Percentiles rank a stretch among this genome's conserved stretches.
These are phyloP conservation scores for Paecilomyces sp. DNA, from an alignment of 2,329 filamentous ascomycete genomes.

Conservation along the genomic window DNA sequence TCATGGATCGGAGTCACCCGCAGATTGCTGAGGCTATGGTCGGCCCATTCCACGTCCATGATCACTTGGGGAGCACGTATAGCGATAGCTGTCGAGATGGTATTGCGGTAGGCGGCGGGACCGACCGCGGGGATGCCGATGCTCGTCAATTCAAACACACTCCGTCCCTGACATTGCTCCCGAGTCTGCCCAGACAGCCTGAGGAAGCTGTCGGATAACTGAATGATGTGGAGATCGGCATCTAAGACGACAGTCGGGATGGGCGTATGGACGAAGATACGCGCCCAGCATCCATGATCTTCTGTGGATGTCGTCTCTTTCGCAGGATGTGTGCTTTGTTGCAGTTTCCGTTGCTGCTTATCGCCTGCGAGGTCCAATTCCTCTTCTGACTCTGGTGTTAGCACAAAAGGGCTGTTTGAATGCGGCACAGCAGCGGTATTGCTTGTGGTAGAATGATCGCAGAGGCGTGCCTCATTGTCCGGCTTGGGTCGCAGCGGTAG, in stretches of 20 bases:
- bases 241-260: slow-evolving; percentile 34
- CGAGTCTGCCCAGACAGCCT: slow-evolving; percentile 23
- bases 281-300: neutral
- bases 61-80: slow-evolving; percentile 28
- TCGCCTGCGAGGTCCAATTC: neutral
- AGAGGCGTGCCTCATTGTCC: neutral
- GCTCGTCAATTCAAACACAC: slow-evolving; percentile 34
- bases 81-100: slow-evolving; percentile 29
- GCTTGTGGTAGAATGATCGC: neutral
- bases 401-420: neutral
- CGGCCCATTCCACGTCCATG: slow-evolving; percentile 14
- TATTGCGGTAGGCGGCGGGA: slow-evolving; percentile 27
- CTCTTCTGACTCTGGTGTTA: neutral
- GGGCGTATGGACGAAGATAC: slow-evolving; percentile 21
- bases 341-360: neutral
- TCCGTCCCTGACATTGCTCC: slow-evolving; percentile 27
- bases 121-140: slow-evolving; percentile 26
- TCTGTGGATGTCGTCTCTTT: neutral
- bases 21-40: slow-evolving; percentile 17
- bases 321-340: neutral
- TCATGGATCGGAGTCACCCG: slow-evolving; percentile 39
- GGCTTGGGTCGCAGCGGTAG: neutral
- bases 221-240: slow-evolving; percentile 25
- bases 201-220: slow-evolving; percentile 40
- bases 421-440: neutral